Evolutionary conservation across 257 asterid species (phyloP).

Genomic region (Nicotiana undulata): DNA sequence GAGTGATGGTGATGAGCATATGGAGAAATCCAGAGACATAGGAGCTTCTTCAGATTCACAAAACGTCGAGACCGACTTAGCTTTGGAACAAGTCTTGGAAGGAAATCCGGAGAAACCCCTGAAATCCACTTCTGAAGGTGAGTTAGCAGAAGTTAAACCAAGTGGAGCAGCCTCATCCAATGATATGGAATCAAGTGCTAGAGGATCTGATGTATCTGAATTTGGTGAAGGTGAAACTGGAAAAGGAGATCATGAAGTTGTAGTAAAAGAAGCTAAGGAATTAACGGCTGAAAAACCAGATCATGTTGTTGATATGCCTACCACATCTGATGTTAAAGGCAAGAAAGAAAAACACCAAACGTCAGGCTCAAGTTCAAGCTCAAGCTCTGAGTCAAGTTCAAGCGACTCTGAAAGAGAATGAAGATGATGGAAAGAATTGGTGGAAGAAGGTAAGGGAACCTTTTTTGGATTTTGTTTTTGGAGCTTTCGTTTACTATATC

Average conservation of each 20-base stretch:
- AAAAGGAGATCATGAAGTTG: neutral
- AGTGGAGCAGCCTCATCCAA: conserved; percentile 21
- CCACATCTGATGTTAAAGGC: conserved; percentile 17
- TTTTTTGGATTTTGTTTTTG: neutral
- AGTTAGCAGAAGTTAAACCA: conserved; percentile 16
- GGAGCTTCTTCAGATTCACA: conserved; percentile 23
- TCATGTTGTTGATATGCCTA: conserved; percentile 19
- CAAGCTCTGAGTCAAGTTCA: conserved; percentile 56
- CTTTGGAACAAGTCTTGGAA: conserved; percentile 16
- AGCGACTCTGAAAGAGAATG: conserved; percentile 50
- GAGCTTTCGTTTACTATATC: neutral
- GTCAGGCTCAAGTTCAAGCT: conserved; percentile 35
- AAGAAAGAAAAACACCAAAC: conserved; percentile 26
- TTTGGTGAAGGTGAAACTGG: neutral
- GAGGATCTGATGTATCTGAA: conserved; percentile 3
- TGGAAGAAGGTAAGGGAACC: neutral
- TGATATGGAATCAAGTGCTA: conserved; percentile 7
- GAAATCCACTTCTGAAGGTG: conserved; percentile 18
- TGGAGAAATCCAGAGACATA: conserved; percentile 16
- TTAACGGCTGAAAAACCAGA: conserved; percentile 19
- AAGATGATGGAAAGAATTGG: conserved; percentile 2
- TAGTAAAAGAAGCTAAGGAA: conserved; percentile 4
- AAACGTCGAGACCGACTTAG: conserved; percentile 14
- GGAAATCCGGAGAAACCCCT: conserved; percentile 14
- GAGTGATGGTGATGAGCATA: conserved; percentile 12